Evolutionary conservation across 441 rosid species (phyloP).

Genomic region (Euphorbia schlechtendalii): DNA sequence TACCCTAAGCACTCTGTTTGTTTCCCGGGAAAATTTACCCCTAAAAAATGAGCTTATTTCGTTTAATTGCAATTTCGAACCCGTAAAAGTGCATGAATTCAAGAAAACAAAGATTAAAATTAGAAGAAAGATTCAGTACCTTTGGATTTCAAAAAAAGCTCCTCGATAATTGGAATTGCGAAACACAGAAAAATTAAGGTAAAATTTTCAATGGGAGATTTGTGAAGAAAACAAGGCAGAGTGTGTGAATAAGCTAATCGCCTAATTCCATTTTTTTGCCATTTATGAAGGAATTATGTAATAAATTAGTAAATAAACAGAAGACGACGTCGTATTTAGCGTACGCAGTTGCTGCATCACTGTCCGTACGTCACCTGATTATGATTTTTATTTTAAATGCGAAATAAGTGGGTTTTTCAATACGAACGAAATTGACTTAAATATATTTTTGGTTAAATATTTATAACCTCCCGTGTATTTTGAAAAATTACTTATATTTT

Average conservation of each 20-base stretch:
- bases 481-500: too few relatives aligned
- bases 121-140: neutral
- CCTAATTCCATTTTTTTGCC: neutral
- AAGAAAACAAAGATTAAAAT: neutral
- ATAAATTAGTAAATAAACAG: too few relatives aligned
- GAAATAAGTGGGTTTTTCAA: too few relatives aligned
- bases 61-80: neutral
- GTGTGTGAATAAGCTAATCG: neutral
- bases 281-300: too few relatives aligned
- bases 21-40: constrained; percentile 1
- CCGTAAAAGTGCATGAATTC: neutral
- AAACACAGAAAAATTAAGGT: neutral
- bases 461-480: too few relatives aligned
- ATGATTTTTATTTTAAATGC: too few relatives aligned
- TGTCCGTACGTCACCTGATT: constrained; percentile 3
- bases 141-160: neutral
- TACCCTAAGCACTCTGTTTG: constrained; percentile 4
- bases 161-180: neutral
- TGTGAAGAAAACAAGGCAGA: neutral
- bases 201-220: neutral
- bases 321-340: neutral
- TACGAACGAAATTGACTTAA: too few relatives aligned
- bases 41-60: neutral
- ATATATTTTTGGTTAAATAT: too few relatives aligned
- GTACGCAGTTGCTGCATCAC: constrained; percentile 8